phyloP scores from a whole-genome alignment of 1,139 yeast species.

The Candida sp. region DNA sequence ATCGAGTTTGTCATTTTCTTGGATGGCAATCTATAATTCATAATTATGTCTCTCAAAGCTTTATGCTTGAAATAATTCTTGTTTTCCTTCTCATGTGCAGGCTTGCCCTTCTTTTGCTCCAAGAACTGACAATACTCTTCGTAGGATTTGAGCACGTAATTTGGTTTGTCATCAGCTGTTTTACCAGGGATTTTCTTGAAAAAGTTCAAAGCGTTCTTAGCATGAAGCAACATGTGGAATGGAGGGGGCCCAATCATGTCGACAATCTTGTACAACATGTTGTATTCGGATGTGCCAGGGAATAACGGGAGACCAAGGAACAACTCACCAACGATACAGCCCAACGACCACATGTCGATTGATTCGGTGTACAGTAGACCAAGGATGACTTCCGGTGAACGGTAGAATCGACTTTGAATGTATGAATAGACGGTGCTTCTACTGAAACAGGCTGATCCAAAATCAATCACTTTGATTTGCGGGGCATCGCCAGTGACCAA shows the following conservation, averaged over 20 bases:
- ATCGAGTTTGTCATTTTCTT: constrained; percentile 67
- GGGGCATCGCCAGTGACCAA: constrained; percentile 85
- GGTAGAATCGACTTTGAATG: constrained; percentile 92
- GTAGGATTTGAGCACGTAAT: constrained; percentile 33
- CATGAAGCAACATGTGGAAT: constrained; percentile 96
- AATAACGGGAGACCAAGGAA: constrained; percentile 93
- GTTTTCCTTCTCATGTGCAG: constrained; percentile 63
- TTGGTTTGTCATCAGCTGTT: constrained; percentile 32
- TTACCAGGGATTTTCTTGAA: constrained; percentile 48
- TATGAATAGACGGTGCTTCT: constrained; percentile 90
- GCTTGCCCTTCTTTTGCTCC: constrained; percentile 33
- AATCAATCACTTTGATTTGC: constrained; percentile 91
- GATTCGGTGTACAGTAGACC: constrained; percentile 93
- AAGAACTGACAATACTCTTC: constrained; percentile 45
- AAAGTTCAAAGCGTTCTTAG: constrained; percentile 79
- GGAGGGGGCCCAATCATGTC: constrained; percentile 91
- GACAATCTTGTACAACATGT: constrained; percentile 82
- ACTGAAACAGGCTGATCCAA: constrained; percentile 96
- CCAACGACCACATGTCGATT: constrained; percentile 98
- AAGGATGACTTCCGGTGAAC: constrained; percentile 94
- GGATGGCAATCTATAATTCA: constrained; percentile 75
- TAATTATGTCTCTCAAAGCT: constrained; percentile 73
- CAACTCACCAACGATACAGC: constrained; percentile 94
- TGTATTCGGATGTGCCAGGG: constrained; percentile 95
- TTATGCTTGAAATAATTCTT: constrained; percentile 84